Evolutionary conservation across 495 filamentous ascomycete genomes (phyloP), one percentile per base, ranked within the genome.

Genomic region (Hypoxylon fuscum): DNA sequence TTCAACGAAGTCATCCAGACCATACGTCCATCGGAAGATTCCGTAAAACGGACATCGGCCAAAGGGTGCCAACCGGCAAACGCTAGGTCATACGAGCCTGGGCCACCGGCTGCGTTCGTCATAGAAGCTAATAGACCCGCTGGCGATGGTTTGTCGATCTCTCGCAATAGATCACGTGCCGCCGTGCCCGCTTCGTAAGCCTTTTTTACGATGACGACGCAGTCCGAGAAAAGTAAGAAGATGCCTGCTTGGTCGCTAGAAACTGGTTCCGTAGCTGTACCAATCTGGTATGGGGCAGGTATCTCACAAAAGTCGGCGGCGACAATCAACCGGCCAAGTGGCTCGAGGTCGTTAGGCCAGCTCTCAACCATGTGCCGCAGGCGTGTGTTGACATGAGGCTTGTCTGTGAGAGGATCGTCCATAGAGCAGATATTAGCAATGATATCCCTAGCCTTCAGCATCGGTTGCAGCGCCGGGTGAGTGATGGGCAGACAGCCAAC

Each of bases 371-470:
- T 81, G 31, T 88, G 86, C 50, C 87, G 87, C 1, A 97, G 74
- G 11, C 90, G 86, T 60, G 86, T 87, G 11, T 89, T 81, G 44
- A 90, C 79, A 66, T 90, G 86, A 2, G 85, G 82, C 51, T 91
- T 87, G 58, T 90, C 87, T 0, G 83, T 82, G 20, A 84, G 74
- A 0, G 85, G 78, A 22, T 85, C 85, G 60, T 96, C 92, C 49
- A 96, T 83, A 15, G 93, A 92, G 72, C 95, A 99, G 34, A 99
- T 98, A 29, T 95, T 93, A 14, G 92, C 90, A 60, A 99, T 90
- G 44, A 96, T 88, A 69, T 97, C 93, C 57, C 93, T 82, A 8
- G 95, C 93, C 68, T 90, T 91, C 18, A 95, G 81, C 68, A 99
- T 85, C 6, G 79, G 80, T 58, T 88, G 85, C 43, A 96, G 79